A percentile compares a stretch with the other conserved stretches of the same genome.
Conservation (phyloP, 805 yeast genomes). For the Torulaspora microellipsoides region DNA sequence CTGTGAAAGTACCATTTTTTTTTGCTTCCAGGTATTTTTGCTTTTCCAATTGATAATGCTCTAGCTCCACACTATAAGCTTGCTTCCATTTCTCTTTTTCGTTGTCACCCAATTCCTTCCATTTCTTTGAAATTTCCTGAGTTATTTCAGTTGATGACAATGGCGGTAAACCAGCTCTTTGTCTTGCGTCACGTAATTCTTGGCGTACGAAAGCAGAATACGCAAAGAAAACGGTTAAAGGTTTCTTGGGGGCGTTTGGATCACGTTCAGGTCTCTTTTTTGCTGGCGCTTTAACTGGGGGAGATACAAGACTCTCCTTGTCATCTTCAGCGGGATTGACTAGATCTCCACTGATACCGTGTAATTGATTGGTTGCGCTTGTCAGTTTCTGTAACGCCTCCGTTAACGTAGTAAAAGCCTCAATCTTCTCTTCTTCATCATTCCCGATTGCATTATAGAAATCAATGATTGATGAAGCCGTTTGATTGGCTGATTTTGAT, state of each 20-base stretch:
- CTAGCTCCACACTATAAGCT: conserved; percentile 43
- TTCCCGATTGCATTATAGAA: conserved; percentile 59
- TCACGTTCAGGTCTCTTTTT: conserved; percentile 59
- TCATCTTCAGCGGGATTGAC: conserved; percentile 35
- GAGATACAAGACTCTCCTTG: conserved; percentile 20
- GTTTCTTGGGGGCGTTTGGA: conserved; percentile 95
- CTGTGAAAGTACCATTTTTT: conserved; percentile 37
- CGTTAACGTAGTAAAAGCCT: conserved; percentile 42
- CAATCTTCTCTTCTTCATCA: conserved; percentile 43
- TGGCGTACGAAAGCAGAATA: conserved; percentile 74
- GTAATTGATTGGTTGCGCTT: conserved; percentile 34
- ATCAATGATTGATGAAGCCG: conserved; percentile 73
- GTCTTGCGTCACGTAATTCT: conserved; percentile 63
- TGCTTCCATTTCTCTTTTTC: conserved; percentile 73
- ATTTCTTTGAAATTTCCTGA: conserved; percentile 68
- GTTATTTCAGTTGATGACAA: conserved; percentile 74
- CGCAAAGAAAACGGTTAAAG: conserved; percentile 79
- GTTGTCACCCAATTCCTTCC: conserved; percentile 67
- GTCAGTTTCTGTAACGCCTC: conserved; percentile 40
- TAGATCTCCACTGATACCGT: conserved; percentile 28
- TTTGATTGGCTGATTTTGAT: conserved; percentile 81
- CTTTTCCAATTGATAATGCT: conserved; percentile 42
- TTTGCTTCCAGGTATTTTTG: conserved; percentile 45
- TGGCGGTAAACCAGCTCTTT: conserved; percentile 52
- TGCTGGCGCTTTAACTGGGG: conserved; percentile 24